phyloP scores from a whole-genome alignment of 1,284 basidiomycete genomes.

The Amylostereum areolatum region DNA sequence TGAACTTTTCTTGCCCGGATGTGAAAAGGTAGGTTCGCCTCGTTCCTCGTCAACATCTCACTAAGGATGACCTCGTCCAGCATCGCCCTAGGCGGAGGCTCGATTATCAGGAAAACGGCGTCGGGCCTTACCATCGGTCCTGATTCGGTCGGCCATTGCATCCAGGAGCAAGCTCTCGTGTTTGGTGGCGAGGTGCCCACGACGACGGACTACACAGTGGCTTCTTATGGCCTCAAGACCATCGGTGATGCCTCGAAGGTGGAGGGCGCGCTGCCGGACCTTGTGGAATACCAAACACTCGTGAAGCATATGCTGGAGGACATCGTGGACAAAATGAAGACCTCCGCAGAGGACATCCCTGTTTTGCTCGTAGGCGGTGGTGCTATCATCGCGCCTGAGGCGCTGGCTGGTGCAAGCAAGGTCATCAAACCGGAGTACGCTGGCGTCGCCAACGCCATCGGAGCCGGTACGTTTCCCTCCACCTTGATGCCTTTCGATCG shows the following conservation, averaged over 20 bases:
- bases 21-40: constrained; percentile 15
- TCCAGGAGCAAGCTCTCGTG: constrained; percentile 38
- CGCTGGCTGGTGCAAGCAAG: constrained; percentile 32
- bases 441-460: constrained; percentile 53
- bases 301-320: constrained; percentile 46
- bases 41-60: not conserved
- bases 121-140: constrained; percentile 42
- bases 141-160: constrained; percentile 49
- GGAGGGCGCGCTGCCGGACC: constrained; percentile 35
- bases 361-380: constrained; percentile 48
- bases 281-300: constrained; percentile 28
- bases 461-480: constrained; percentile 28
- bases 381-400: constrained; percentile 30
- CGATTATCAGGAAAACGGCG: constrained; percentile 24
- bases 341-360: constrained; percentile 39
- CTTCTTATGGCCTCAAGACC: constrained; percentile 26
- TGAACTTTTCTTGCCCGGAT: constrained; percentile 45
- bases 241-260: constrained; percentile 34
- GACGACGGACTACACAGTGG: constrained; percentile 46
- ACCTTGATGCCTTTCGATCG: not conserved
- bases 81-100: constrained; percentile 53
- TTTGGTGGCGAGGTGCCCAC: constrained; percentile 49
- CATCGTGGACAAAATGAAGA: constrained; percentile 48
- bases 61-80: constrained; percentile 12
- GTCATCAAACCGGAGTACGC: constrained; percentile 44